Evolutionary conservation across 2,329 filamentous ascomycete genomes (phyloP).

Genomic region (Epichloe gansuensis): DNA sequence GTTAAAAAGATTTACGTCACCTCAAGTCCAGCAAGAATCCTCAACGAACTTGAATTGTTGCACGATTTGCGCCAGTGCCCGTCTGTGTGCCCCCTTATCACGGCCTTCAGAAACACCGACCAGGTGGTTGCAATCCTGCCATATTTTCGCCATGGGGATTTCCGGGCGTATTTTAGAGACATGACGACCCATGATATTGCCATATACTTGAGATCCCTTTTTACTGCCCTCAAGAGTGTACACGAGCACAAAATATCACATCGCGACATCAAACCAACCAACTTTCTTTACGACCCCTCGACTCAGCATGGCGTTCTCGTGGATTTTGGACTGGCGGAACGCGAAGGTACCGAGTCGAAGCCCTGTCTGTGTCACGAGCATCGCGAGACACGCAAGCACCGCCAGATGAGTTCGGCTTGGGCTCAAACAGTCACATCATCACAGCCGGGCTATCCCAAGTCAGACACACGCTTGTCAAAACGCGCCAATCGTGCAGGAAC

Average conservation of each 20-base stretch:
- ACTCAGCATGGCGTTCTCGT: constrained; percentile 79
- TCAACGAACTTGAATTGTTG: constrained; percentile 90
- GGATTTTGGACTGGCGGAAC: constrained; percentile 96
- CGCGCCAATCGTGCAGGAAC: constrained; percentile 92
- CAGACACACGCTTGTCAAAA: constrained; percentile 74
- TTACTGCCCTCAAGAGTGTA: constrained; percentile 71
- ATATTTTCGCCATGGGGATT: constrained; percentile 92
- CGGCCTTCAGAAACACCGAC: constrained; percentile 86
- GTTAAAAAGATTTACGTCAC: constrained; percentile 99
- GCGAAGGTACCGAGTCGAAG: constrained; percentile 62
- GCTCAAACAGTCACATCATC: constrained; percentile 35
- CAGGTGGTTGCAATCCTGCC: constrained; percentile 91
- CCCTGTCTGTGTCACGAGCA: constrained; percentile 70
- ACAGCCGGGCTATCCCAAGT: constrained; percentile 68
- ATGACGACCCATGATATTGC: constrained; percentile 79
- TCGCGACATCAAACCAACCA: constrained; percentile 93
- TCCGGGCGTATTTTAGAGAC: constrained; percentile 84
- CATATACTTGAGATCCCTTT: constrained; percentile 84
- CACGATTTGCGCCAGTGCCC: constrained; percentile 72
- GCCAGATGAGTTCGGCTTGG: constrained; percentile 45
- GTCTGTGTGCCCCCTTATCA: constrained; percentile 89
- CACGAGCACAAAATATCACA: constrained; percentile 80
- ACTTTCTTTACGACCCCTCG: constrained; percentile 82
- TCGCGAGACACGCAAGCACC: constrained; percentile 46
- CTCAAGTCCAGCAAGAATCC: constrained; percentile 80